Conservation (phyloP, 371 early-diverging fungal genomes). For the Haplosporangium sp. region DNA sequence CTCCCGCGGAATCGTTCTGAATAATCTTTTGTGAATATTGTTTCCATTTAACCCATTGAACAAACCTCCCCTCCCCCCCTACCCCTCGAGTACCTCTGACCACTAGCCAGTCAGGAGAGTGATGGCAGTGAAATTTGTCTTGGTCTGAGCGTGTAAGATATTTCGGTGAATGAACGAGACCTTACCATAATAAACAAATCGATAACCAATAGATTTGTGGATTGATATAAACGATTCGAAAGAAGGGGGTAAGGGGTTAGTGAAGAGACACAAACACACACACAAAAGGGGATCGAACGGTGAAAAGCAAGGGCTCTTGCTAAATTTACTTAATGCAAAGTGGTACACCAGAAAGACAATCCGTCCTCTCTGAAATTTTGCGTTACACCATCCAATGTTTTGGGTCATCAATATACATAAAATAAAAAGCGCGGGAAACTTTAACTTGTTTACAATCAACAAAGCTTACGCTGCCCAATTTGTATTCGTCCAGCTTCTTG, state of each 20-base stretch:
- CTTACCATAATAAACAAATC: neutral
- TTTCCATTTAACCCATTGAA: too few species aligned
- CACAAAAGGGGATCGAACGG: too few species aligned
- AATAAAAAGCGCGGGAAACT: slow-evolving; percentile 24
- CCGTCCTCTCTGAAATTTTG: neutral
- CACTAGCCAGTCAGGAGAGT: neutral
- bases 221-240: slow-evolving; percentile 1
- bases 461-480: slow-evolving; percentile 3
- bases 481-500: too few species aligned
- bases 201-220: neutral
- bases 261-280: neutral
- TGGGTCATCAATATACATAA: neutral
- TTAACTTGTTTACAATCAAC: too few species aligned
- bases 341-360: too few species aligned
- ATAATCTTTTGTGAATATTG: neutral
- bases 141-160: slow-evolving; percentile 19
- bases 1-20: slow-evolving; percentile 4
- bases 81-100: neutral
- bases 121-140: slow-evolving; percentile 1
- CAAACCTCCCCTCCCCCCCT: neutral
- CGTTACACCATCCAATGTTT: slow-evolving; percentile 7
- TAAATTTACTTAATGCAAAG: too few species aligned
- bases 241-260: neutral
- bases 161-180: neutral
- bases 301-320: too few species aligned